phyloP scores from a whole-genome alignment of 495 filamentous ascomycete genomes.

The Lichina pygmaea region DNA sequence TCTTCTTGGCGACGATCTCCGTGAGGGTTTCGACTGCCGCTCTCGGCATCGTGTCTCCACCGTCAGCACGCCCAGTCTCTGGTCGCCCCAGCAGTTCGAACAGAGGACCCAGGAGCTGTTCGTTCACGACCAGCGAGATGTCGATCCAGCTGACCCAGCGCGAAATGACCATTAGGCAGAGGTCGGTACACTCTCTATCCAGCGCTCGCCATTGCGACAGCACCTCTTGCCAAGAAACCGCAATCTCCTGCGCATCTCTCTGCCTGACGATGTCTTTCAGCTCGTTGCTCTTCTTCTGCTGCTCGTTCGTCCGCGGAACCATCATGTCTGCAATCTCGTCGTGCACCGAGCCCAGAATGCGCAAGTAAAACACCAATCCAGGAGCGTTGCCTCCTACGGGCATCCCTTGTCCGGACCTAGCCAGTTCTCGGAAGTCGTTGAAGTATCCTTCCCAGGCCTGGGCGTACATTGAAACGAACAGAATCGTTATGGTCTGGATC shows the following conservation, averaged over 20 bases:
- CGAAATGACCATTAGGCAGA: conserved; percentile 65
- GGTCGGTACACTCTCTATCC: conserved; percentile 50
- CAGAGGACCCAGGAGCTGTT: conserved; percentile 55
- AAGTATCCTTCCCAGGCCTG: conserved; percentile 68
- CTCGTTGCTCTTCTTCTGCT: conserved; percentile 51
- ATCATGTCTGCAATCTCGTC: conserved; percentile 92
- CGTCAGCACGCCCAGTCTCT: conserved; percentile 15
- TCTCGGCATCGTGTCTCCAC: conserved; percentile 45
- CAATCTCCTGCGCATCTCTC: conserved; percentile 65
- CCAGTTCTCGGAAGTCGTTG: conserved; percentile 56
- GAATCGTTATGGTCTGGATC: conserved; percentile 74
- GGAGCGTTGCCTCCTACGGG: conserved; percentile 24
- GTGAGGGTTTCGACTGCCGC: conserved; percentile 80
- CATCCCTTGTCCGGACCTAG: conserved; percentile 19
- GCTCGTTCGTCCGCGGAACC: conserved; percentile 41
- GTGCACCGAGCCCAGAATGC: conserved; percentile 65
- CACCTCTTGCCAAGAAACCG: conserved; percentile 74
- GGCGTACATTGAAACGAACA: conserved; percentile 67
- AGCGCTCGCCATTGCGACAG: conserved; percentile 50
- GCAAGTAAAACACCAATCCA: conserved; percentile 68
- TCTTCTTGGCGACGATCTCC: conserved; percentile 92
- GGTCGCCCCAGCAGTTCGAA: conserved; percentile 50
- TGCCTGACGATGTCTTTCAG: conserved; percentile 73
- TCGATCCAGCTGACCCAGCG: conserved; percentile 98
- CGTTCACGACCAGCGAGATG: conserved; percentile 74